Percentiles rank a stretch among this genome's conserved stretches.
Conservation (phyloP, 73 alveolate species). For the Uronychia binucleata region DNA sequence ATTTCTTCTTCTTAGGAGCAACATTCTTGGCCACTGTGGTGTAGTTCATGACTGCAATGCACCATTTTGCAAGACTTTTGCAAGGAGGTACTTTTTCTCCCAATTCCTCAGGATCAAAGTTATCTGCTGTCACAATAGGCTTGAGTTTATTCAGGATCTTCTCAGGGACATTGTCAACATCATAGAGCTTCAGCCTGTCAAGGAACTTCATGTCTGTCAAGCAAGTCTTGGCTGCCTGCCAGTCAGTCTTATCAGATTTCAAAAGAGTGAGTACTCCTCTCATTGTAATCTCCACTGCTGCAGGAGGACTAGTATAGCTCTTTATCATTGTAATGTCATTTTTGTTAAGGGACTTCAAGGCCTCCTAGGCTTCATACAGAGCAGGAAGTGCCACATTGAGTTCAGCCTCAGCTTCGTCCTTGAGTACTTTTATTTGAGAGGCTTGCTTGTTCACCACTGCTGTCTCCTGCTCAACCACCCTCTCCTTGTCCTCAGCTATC, state of each 20-base stretch:
- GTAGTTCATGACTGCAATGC: slow-evolving; percentile 70
- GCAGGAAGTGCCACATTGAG: slow-evolving; percentile 96
- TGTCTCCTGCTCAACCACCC: slow-evolving; percentile 71
- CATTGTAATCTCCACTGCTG: slow-evolving; percentile 74
- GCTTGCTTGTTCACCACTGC: slow-evolving; percentile 71
- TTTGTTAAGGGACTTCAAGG: slow-evolving; percentile 90
- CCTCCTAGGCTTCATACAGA: slow-evolving; percentile 93
- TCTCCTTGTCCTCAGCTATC: slow-evolving; percentile 84
- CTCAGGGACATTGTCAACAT: slow-evolving; percentile 70
- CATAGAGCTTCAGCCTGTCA: slow-evolving; percentile 62
- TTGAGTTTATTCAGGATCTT: slow-evolving; percentile 47
- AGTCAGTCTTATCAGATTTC: slow-evolving; percentile 49
- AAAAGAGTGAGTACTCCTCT: slow-evolving; percentile 78
- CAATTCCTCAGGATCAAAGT: slow-evolving; percentile 61
- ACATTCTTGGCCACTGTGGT: slow-evolving; percentile 69
- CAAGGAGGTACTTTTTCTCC: slow-evolving; percentile 55
- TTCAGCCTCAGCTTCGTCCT: slow-evolving; percentile 85
- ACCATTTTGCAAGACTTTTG: slow-evolving; percentile 83
- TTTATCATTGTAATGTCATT: slow-evolving; percentile 83
- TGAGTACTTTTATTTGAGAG: slow-evolving; percentile 51
- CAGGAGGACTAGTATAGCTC: slow-evolving; percentile 81
- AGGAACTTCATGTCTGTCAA: slow-evolving; percentile 65
- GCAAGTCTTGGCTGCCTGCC: slow-evolving; percentile 66
- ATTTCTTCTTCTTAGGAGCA: slow-evolving; percentile 83
- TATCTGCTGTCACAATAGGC: slow-evolving; percentile 48